Evolutionary conservation across 2,329 filamentous ascomycete species (phyloP).

Genomic region (Aspergillus clavatus): DNA sequence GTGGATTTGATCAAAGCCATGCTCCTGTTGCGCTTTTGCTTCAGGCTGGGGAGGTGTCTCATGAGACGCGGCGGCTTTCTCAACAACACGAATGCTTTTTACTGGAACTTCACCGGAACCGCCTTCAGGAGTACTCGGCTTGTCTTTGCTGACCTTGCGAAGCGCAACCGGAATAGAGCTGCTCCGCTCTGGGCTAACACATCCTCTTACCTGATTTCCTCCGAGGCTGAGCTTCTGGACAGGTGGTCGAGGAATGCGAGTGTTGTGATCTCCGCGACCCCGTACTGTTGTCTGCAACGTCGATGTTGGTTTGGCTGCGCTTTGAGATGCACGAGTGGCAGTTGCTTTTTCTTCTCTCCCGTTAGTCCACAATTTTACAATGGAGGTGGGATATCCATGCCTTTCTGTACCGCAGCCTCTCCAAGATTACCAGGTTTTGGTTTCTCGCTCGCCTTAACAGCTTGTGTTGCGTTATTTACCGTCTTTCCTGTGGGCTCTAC

Average conservation of each 20-base stretch:
- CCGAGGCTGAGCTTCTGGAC: constrained; percentile 2
- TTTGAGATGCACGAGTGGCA: not conserved
- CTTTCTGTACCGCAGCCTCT: not conserved
- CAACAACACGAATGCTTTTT: constrained; percentile 5
- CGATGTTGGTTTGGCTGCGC: not conserved
- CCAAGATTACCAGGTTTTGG: not conserved
- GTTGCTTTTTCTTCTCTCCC: not conserved
- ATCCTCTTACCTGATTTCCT: constrained; percentile 11
- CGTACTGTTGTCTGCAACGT: not conserved
- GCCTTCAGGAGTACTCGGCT: not conserved
- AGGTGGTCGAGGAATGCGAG: constrained; percentile 5
- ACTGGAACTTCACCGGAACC: constrained; percentile 1
- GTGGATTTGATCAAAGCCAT: not conserved
- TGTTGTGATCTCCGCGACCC: not conserved
- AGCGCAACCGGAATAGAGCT: constrained; percentile 14
- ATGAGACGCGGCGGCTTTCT: constrained; percentile 1
- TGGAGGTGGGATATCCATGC: not conserved
- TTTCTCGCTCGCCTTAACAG: not conserved
- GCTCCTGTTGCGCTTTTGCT: not conserved
- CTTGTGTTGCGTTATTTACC: not conserved
- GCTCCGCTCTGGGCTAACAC: constrained; percentile 5
- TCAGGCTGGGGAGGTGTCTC: constrained; percentile 6
- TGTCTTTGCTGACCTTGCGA: constrained; percentile 8
- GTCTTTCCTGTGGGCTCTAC: not conserved
- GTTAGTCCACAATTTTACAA: not conserved